phyloP scores from a whole-genome alignment of 1,284 basidiomycete species.

The Testicularia cyperi region DNA sequence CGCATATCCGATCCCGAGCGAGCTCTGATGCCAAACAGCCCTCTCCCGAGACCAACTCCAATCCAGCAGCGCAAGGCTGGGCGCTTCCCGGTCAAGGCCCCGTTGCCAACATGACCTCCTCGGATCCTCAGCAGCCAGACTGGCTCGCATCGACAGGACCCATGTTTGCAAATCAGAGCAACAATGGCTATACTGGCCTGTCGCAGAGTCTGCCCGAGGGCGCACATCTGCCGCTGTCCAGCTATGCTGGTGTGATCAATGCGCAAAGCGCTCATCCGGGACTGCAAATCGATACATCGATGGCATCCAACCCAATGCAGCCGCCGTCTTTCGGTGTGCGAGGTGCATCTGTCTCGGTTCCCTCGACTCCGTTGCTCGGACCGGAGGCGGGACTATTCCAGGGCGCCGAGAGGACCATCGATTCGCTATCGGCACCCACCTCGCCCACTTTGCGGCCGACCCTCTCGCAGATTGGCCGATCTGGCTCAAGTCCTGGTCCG shows the following conservation, averaged over 20 bases:
- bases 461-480: constrained; percentile 21
- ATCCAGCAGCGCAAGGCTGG: too few species aligned
- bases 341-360: constrained; percentile 25
- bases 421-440: constrained; percentile 36
- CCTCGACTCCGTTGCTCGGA: constrained; percentile 26
- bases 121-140: constrained; percentile 15
- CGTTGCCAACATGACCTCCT: too few species aligned
- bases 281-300: constrained; percentile 21
- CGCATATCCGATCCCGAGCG: constrained; percentile 27
- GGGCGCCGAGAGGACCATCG: constrained; percentile 20
- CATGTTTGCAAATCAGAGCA: constrained; percentile 3
- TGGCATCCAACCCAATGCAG: constrained; percentile 5
- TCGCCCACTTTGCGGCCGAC: constrained; percentile 26
- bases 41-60: constrained; percentile 19
- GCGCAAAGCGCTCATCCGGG: constrained; percentile 1
- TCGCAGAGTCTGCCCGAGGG: constrained; percentile 25
- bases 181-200: not conserved
- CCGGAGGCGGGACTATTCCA: constrained; percentile 27
- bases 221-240: constrained; percentile 19
- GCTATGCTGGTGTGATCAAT: constrained; percentile 9
- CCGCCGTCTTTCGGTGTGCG: constrained; percentile 21
- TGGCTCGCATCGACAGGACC: constrained; percentile 19
- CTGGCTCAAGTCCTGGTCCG: constrained; percentile 30
- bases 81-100: too few species aligned
- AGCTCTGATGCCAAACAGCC: constrained; percentile 19